Evolutionary conservation across 1,284 basidiomycete genomes (phyloP).

Genomic region (Cutaneotrichosporon cutaneum): DNA sequence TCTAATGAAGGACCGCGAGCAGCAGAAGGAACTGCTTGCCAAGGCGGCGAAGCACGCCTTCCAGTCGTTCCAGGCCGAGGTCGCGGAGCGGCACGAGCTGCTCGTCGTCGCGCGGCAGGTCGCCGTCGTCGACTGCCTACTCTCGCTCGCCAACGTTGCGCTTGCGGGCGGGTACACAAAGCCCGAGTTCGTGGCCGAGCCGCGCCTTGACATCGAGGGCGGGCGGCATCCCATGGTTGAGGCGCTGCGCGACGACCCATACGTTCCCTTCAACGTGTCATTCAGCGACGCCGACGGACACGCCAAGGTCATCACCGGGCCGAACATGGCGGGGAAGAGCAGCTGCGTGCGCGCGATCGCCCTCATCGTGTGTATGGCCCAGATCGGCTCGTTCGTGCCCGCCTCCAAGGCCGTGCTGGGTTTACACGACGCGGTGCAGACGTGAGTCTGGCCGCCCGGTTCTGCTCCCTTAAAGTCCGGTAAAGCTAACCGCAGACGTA

Average conservation of each 20-base stretch:
- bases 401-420: constrained; percentile 69
- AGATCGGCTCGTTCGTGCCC: constrained; percentile 62
- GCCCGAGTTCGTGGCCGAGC: constrained; percentile 66
- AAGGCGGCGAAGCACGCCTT: constrained; percentile 67
- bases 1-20: constrained; percentile 71
- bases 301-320: constrained; percentile 69
- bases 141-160: constrained; percentile 47
- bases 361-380: constrained; percentile 54
- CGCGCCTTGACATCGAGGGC: constrained; percentile 50
- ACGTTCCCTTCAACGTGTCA: constrained; percentile 62
- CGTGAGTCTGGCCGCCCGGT: constrained; percentile 51
- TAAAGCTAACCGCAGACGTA: constrained; percentile 23
- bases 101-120: constrained; percentile 71
- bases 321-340: constrained; percentile 56
- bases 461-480: not conserved
- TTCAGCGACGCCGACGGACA: constrained; percentile 55
- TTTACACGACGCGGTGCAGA: constrained; percentile 78
- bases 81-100: constrained; percentile 67
- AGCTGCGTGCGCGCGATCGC: constrained; percentile 48
- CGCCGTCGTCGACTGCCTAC: constrained; percentile 61
- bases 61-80: constrained; percentile 65
- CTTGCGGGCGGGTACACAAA: constrained; percentile 59
- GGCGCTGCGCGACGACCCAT: constrained; percentile 68
- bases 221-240: constrained; percentile 78
- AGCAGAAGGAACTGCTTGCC: constrained; percentile 71